These are phyloP conservation scores for Mycena floridula DNA, from an alignment of 768 basidiomycete species.

Conservation along the genomic window DNA sequence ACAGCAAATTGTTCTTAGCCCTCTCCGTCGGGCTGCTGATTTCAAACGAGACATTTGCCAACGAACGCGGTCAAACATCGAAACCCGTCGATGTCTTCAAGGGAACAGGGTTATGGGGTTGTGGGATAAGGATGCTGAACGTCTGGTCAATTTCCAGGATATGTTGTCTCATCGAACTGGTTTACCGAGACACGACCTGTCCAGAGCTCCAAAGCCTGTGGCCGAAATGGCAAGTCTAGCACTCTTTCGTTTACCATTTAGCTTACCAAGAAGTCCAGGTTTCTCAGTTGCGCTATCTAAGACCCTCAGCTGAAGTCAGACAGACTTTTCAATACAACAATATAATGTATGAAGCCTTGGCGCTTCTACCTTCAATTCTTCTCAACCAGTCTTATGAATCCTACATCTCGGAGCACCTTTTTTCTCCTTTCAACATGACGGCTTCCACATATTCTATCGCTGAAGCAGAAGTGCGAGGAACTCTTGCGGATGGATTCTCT, in stretches of 20 bases:
- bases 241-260: no score
- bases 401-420: conserved; percentile 31
- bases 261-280: no score
- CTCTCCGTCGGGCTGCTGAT: conserved; percentile 33
- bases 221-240: no score
- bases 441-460: conserved; percentile 33
- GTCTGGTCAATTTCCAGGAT: conserved; percentile 30
- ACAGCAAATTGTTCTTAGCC: conserved; percentile 36
- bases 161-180: conserved; percentile 39
- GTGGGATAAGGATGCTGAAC: conserved; percentile 29
- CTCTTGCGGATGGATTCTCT: conserved; percentile 29
- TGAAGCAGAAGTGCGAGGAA: conserved; percentile 25
- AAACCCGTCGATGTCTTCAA: conserved; percentile 23
- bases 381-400: conserved; percentile 35
- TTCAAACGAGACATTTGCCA: conserved; percentile 28
- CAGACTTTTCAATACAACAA: conserved; percentile 42
- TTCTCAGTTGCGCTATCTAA: no score
- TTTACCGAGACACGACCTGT: conserved; percentile 38
- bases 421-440: conserved; percentile 31
- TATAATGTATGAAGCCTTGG: conserved; percentile 36
- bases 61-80: conserved; percentile 25
- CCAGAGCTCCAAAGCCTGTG: conserved; percentile 22
- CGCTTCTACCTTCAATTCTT: conserved; percentile 30
- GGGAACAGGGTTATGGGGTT: conserved; percentile 31
- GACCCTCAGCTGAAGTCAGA: conserved; percentile 33